A percentile compares a stretch with the other conserved stretches of the same genome.
These are phyloP conservation scores for Phaeoacremonium minimum DNA, from an alignment of 2,329 filamentous ascomycete species.

Conservation along the genomic window DNA sequence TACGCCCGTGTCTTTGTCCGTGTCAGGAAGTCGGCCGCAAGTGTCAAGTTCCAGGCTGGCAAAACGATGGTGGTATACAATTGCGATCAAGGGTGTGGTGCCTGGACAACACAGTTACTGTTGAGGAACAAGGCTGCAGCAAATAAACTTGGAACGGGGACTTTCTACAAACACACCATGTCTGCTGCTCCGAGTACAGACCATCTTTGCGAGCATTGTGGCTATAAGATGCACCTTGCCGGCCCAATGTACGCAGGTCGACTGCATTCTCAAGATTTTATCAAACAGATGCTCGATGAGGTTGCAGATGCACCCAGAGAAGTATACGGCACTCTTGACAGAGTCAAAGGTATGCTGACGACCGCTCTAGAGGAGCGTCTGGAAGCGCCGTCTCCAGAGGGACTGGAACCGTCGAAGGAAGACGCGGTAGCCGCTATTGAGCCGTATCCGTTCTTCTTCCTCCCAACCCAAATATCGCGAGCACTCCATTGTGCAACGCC, in stretches of 20 bases:
- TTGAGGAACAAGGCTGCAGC: conserved; percentile 62
- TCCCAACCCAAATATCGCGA: conserved; percentile 69
- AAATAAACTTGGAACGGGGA: conserved; percentile 66
- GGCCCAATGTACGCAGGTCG: conserved; percentile 95
- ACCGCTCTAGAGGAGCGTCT: conserved; percentile 76
- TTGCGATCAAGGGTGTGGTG: conserved; percentile 87
- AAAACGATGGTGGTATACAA: conserved; percentile 93
- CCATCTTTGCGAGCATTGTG: conserved; percentile 75
- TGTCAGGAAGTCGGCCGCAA: conserved; percentile 71
- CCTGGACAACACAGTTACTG: conserved; percentile 80
- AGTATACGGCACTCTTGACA: conserved; percentile 72
- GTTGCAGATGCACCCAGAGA: conserved; percentile 63
- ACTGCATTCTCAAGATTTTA: conserved; percentile 79
- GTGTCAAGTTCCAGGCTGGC: conserved; percentile 85
- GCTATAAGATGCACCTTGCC: conserved; percentile 77
- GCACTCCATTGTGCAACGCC: conserved; percentile 77
- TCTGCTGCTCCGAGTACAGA: conserved; percentile 65
- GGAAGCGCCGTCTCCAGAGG: conserved; percentile 23
- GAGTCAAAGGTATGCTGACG: conserved; percentile 87
- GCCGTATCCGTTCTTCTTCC: conserved; percentile 80
- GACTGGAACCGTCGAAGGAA: conserved; percentile 21
- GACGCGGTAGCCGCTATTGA: conserved; percentile 63
- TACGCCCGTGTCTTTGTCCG: conserved; percentile 88
- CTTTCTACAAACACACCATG: conserved; percentile 75
- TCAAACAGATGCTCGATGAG: conserved; percentile 71